Percentiles rank a stretch among this genome's conserved stretches.
phyloP scores from a whole-genome alignment of 139 green algal species.

The Protoeuglena noctilucae region DNA sequence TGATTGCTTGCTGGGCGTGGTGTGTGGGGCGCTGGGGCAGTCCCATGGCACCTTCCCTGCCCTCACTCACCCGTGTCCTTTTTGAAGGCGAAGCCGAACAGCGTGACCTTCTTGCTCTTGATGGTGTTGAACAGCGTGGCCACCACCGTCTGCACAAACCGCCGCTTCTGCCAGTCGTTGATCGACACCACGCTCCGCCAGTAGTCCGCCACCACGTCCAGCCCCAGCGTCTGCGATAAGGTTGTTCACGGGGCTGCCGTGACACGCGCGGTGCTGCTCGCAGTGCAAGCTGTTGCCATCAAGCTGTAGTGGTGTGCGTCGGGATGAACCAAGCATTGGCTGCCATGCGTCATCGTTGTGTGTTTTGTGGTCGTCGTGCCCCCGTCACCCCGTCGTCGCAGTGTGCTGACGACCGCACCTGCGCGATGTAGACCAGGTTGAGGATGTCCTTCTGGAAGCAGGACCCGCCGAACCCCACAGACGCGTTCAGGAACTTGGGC shows the following conservation, averaged over 20 bases:
- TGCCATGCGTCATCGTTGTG: no score
- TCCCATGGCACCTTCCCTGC: no score
- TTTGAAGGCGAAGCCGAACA: slow-evolving; percentile 99
- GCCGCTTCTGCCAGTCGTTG: slow-evolving; percentile 97
- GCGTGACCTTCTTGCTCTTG: slow-evolving; percentile 78
- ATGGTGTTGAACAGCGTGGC: slow-evolving; percentile 99
- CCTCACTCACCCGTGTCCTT: slow-evolving; percentile 85
- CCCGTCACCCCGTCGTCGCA: no score
- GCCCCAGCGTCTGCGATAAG: slow-evolving; percentile 50
- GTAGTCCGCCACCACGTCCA: slow-evolving; percentile 90
- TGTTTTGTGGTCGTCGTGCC: no score
- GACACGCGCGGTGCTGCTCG: no score
- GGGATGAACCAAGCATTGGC: no score
- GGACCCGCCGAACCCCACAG: slow-evolving; percentile 92
- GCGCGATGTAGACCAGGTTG: slow-evolving; percentile 82
- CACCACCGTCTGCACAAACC: slow-evolving; percentile 90
- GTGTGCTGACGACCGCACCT: no score
- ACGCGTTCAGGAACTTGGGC: slow-evolving; percentile 90
- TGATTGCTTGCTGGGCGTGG: no score
- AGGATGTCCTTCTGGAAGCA: slow-evolving; percentile 99
- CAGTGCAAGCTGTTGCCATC: no score
- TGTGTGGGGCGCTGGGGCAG: no score
- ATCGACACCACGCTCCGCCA: slow-evolving; percentile 80
- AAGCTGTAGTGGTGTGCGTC: no score
- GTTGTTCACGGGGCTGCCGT: no score